phyloP scores from a whole-genome alignment of 768 basidiomycete genomes.

The Tulasnella calospora region DNA sequence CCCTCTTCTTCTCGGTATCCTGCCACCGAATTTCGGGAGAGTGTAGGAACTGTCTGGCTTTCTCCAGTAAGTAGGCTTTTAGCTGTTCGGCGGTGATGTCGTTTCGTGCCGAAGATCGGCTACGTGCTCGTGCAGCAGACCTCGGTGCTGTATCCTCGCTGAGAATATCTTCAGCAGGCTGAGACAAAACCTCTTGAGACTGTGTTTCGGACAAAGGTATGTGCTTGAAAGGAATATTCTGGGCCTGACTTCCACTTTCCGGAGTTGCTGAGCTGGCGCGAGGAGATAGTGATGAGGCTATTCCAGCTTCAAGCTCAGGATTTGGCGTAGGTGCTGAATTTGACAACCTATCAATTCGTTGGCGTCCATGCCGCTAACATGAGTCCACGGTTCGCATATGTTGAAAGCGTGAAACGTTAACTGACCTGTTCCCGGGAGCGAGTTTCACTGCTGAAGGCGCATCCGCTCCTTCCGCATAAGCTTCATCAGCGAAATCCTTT shows the following conservation, averaged over 20 bases:
- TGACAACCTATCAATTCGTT: not conserved
- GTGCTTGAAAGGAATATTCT: not conserved
- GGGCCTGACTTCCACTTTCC: not conserved
- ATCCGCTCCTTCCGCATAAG: not conserved
- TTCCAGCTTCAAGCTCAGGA: not conserved
- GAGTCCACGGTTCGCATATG: not conserved
- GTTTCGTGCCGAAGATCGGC: not conserved
- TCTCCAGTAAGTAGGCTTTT: slow-evolving; percentile 18
- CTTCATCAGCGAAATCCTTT: slow-evolving; percentile 2
- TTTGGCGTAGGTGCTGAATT: not conserved
- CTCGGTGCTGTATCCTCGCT: not conserved
- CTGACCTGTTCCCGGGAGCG: not conserved
- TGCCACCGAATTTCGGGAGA: slow-evolving; percentile 21
- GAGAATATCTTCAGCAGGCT: slow-evolving; percentile 15
- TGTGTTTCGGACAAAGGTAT: not conserved
- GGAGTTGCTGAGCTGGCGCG: not conserved
- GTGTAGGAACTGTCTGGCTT: slow-evolving; percentile 25
- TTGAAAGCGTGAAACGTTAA: not conserved
- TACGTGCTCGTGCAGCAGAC: not conserved
- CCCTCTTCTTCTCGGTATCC: slow-evolving; percentile 23
- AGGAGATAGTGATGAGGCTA: not conserved
- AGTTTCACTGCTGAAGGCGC: not conserved
- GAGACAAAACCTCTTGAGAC: not conserved
- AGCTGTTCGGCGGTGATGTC: not conserved
- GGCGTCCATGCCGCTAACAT: not conserved